Evolutionary conservation across 768 basidiomycete species (phyloP).

Genomic region (Neoboletus magnificus): DNA sequence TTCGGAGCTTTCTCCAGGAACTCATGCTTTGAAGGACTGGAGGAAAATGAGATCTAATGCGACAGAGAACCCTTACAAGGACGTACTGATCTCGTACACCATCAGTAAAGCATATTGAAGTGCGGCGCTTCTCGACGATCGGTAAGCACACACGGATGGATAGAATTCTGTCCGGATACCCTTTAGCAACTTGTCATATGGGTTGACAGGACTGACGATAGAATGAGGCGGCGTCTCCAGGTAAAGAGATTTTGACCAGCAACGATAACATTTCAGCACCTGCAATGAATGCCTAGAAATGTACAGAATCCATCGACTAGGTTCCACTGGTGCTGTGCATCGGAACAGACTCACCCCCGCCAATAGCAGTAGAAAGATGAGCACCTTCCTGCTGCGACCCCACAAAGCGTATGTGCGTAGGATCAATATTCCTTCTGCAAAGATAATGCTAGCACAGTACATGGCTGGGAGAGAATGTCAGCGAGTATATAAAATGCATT

Average conservation of each 20-base stretch:
- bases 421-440: slow-evolving; percentile 21
- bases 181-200: not conserved
- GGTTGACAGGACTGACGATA: slow-evolving; percentile 18
- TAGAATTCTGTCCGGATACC: slow-evolving; percentile 12
- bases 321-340: not conserved
- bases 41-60: not conserved
- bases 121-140: slow-evolving; percentile 13
- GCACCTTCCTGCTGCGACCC: slow-evolving; percentile 15
- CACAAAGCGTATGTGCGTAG: slow-evolving; percentile 28
- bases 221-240: slow-evolving; percentile 13
- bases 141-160: slow-evolving; percentile 15
- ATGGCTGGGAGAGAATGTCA: slow-evolving; percentile 9
- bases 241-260: slow-evolving; percentile 7
- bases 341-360: slow-evolving; percentile 12
- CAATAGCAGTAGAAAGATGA: slow-evolving; percentile 16
- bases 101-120: slow-evolving; percentile 16
- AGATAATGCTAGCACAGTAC: slow-evolving; percentile 15
- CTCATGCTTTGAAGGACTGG: slow-evolving; percentile 26
- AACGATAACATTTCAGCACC: slow-evolving; percentile 9
- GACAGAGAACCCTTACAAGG: not conserved
- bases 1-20: slow-evolving; percentile 22
- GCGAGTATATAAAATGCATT: not conserved
- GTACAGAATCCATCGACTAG: not conserved
- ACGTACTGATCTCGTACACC: slow-evolving; percentile 23
- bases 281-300: slow-evolving; percentile 14